These are phyloP conservation scores for Pyrus bretschneideri DNA, from an alignment of 306 rosid genomes.

Conservation along the genomic window DNA sequence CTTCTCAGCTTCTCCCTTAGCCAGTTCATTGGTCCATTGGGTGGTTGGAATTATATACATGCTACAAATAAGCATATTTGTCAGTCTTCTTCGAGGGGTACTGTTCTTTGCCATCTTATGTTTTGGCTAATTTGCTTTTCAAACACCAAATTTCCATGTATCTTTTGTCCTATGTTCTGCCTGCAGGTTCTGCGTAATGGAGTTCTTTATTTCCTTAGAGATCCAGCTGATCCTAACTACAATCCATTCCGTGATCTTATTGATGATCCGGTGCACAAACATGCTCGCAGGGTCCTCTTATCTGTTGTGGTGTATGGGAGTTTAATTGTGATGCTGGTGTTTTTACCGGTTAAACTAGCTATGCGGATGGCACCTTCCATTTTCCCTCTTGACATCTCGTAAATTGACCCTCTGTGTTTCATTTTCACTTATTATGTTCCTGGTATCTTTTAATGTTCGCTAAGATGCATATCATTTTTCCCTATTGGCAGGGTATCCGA, in stretches of 20 bases:
- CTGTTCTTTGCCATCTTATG: slow-evolving; percentile 7
- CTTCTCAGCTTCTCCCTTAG: slow-evolving; percentile 88
- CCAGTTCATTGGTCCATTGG: slow-evolving; percentile 98
- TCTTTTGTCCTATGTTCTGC: slow-evolving; percentile 9
- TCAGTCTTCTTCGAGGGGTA: slow-evolving; percentile 99
- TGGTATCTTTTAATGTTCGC: slow-evolving; percentile 1
- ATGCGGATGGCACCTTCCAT: slow-evolving; percentile 89
- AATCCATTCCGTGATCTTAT: slow-evolving; percentile 97
- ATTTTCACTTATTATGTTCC: slow-evolving; percentile 1
- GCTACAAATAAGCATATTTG: slow-evolving; percentile 97
- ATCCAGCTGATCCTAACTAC: slow-evolving; percentile 99
- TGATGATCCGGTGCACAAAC: slow-evolving; percentile 98
- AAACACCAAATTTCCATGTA: neutral
- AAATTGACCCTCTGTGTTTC: slow-evolving; percentile 31
- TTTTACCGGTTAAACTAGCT: slow-evolving; percentile 91
- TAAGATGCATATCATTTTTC: slow-evolving; percentile 15
- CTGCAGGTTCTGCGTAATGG: slow-evolving; percentile 92
- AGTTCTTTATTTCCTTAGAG: slow-evolving; percentile 91
- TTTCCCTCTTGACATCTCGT: slow-evolving; percentile 96
- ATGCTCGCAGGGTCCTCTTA: slow-evolving; percentile 93
- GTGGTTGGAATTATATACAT: slow-evolving; percentile 96
- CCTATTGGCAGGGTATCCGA: slow-evolving; percentile 76
- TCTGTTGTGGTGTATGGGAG: slow-evolving; percentile 98
- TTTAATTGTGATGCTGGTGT: slow-evolving; percentile 97
- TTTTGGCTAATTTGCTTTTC: slow-evolving; percentile 1